Evolutionary conservation across 2,329 filamentous ascomycete genomes (phyloP).

Genomic region (Talaromyces sp.): DNA sequence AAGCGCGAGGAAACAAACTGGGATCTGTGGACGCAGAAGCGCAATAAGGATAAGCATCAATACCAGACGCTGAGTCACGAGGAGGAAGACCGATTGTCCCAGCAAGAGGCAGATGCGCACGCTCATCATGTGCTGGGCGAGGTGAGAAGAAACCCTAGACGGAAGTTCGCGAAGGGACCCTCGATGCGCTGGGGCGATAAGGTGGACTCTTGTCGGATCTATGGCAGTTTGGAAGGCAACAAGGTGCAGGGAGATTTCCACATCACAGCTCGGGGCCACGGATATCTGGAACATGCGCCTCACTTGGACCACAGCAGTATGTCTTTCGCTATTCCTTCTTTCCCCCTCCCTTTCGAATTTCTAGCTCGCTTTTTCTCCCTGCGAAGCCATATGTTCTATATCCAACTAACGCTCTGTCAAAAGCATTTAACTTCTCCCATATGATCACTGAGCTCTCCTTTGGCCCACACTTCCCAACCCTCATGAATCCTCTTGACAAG

Average conservation of each 20-base stretch:
- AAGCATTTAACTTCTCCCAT: slow-evolving; percentile 97
- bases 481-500: slow-evolving; percentile 90
- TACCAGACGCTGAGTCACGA: slow-evolving; percentile 61
- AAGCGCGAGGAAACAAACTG: slow-evolving; percentile 78
- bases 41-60: slow-evolving; percentile 62
- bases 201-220: slow-evolving; percentile 82
- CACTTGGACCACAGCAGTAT: slow-evolving; percentile 82
- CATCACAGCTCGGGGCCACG: slow-evolving; percentile 91
- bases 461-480: slow-evolving; percentile 91
- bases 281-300: slow-evolving; percentile 78
- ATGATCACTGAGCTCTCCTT: slow-evolving; percentile 95
- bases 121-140: slow-evolving; percentile 86
- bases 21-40: slow-evolving; percentile 75
- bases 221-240: slow-evolving; percentile 86
- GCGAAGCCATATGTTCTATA: no score
- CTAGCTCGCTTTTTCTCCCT: no score
- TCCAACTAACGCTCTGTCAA: background rate
- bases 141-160: slow-evolving; percentile 67
- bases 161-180: slow-evolving; percentile 73
- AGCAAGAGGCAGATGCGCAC: slow-evolving; percentile 72
- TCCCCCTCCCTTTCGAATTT: background rate
- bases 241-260: slow-evolving; percentile 98
- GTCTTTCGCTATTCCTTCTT: slow-evolving; percentile 33
- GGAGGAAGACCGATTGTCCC: slow-evolving; percentile 55
- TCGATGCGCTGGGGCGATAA: slow-evolving; percentile 58